Percentiles rank a stretch among this genome's conserved stretches.
Evolutionary conservation across 352 stramenopile species (phyloP).

Genomic region (Phytopythium mirpurense): DNA sequence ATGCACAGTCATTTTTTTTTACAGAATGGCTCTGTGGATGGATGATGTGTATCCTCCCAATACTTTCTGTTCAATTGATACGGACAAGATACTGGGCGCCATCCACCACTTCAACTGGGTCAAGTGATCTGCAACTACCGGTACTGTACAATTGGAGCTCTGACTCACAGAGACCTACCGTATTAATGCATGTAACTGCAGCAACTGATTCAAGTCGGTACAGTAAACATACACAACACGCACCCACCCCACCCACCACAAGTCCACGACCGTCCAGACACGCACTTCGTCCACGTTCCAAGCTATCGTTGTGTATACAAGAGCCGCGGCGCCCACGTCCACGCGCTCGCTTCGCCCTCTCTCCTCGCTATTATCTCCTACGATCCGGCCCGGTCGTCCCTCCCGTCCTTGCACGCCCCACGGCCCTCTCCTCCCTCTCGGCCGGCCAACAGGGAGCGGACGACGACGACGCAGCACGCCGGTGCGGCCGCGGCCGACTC

Average conservation of each 20-base stretch:
- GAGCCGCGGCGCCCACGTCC: not conserved
- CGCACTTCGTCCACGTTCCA: not conserved
- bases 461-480: not conserved
- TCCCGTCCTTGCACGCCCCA: not conserved
- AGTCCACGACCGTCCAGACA: not conserved
- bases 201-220: too few species aligned
- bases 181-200: too few species aligned
- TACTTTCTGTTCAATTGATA: not conserved
- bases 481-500: not conserved
- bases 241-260: too few species aligned
- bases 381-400: not conserved
- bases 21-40: too few species aligned
- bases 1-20: not conserved
- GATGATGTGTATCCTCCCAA: too few species aligned
- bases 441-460: not conserved
- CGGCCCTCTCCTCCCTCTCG: not conserved
- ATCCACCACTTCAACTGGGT: not conserved
- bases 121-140: not conserved
- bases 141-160: too few species aligned
- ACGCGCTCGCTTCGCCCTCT: not conserved
- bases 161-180: too few species aligned
- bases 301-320: constrained; percentile 4
- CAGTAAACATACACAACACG: too few species aligned
- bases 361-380: constrained; percentile 6
- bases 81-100: not conserved